Conservation (phyloP, 495 filamentous ascomycete species). For the Tuber aestivum region DNA sequence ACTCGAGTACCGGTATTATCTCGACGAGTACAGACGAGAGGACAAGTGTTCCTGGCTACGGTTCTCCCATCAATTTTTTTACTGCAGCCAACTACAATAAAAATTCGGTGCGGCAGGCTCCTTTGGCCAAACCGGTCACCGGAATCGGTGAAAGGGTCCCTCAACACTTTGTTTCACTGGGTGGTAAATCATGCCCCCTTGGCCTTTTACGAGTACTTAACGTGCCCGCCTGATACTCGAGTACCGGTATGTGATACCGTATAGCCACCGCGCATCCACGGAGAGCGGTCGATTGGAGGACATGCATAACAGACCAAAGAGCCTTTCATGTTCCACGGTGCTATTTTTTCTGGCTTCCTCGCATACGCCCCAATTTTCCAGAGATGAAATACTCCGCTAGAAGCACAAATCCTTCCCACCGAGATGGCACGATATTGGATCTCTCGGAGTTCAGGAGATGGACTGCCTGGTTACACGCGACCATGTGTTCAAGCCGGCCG, state of each 20-base stretch:
- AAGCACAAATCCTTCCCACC: not conserved
- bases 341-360: not conserved
- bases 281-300: not conserved
- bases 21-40: too few species aligned
- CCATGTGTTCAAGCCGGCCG: not conserved
- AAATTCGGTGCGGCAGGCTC: too few species aligned
- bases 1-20: too few species aligned
- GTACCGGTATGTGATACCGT: not conserved
- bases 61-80: not conserved
- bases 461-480: not conserved
- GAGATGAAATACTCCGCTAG: slow-evolving; percentile 1
- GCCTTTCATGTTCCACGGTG: not conserved
- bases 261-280: not conserved
- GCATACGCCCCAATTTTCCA: not conserved
- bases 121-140: not conserved
- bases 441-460: not conserved
- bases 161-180: not conserved
- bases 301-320: not conserved
- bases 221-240: too few species aligned
- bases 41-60: slow-evolving; percentile 24
- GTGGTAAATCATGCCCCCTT: not conserved
- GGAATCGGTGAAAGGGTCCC: not conserved
- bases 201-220: not conserved
- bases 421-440: not conserved
- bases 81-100: too few species aligned